A percentile compares a stretch with the other conserved stretches of the same genome.
Evolutionary conservation across 2,329 filamentous ascomycete species (phyloP).

Genomic region (Paecilomyces formosus): DNA sequence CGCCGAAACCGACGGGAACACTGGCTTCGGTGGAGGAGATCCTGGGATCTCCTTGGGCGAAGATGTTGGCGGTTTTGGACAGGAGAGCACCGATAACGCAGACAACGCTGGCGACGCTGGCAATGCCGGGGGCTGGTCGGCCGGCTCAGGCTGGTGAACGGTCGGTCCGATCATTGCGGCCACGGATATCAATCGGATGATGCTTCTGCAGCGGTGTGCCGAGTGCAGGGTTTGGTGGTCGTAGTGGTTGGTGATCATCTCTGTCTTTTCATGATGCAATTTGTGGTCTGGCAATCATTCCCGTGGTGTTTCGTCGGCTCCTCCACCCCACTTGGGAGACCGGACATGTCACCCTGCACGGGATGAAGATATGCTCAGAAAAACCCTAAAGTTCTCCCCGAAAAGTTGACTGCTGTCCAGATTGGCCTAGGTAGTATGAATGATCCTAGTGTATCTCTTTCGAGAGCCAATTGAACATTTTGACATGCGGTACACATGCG

Average conservation of each 20-base stretch:
- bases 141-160: background rate
- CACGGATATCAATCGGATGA: background rate
- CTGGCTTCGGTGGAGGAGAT: conserved; percentile 9
- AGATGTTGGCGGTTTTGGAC: background rate
- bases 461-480: background rate
- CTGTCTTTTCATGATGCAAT: background rate
- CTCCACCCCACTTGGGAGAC: background rate
- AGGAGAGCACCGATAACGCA: background rate
- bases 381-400: background rate
- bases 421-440: background rate
- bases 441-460: background rate
- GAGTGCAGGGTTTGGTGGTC: background rate
- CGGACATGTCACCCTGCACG: background rate
- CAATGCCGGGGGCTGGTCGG: conserved; percentile 1
- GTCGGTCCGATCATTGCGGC: background rate
- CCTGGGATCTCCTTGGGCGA: conserved; percentile 3
- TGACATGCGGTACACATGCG: background rate
- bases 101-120: background rate
- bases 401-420: background rate
- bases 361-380: background rate
- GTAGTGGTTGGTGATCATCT: background rate
- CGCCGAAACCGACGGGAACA: conserved; percentile 6
- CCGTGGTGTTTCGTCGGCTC: background rate
- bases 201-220: background rate
- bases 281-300: background rate